phyloP scores from a whole-genome alignment of 139 green algal species.

The Chlamydomonas incerta region DNA sequence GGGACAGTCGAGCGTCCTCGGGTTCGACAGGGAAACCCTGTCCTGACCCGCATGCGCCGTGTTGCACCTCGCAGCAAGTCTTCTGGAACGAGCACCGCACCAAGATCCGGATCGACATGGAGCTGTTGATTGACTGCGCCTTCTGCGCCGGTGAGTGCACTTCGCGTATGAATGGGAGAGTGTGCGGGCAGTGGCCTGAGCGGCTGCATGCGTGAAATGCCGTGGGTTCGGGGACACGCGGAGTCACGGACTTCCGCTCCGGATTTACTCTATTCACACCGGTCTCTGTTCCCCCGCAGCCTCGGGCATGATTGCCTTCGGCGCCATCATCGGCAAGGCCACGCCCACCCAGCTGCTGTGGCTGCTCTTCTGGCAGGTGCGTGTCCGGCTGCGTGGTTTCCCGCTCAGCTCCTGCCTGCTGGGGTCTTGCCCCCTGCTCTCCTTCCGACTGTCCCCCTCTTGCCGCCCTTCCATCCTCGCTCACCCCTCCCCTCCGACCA shows the following conservation, averaged over 20 bases:
- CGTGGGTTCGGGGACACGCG: no score
- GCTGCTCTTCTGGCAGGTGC: slow-evolving; percentile 64
- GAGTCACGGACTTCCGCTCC: no score
- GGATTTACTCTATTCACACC: no score
- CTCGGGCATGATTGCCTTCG: slow-evolving; percentile 76
- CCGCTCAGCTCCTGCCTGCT: background rate
- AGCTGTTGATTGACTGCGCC: slow-evolving; percentile 64
- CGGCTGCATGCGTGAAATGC: no score
- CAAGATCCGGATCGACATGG: slow-evolving; percentile 66
- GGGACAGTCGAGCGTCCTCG: no score
- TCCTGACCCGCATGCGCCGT: no score
- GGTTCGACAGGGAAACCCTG: no score
- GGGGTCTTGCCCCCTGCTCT: background rate
- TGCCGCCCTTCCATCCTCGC: no score
- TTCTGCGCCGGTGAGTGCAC: slow-evolving; percentile 65
- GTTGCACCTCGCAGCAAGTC: slow-evolving; percentile 14
- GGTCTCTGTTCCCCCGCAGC: no score
- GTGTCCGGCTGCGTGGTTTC: slow-evolving; percentile 1
- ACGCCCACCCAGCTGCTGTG: slow-evolving; percentile 67
- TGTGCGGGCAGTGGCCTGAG: no score
- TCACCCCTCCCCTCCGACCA: no score
- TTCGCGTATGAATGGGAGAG: background rate
- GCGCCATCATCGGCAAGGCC: slow-evolving; percentile 72
- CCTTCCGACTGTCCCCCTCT: no score
- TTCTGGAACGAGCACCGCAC: slow-evolving; percentile 33